Percentiles rank a stretch among this genome's conserved stretches.
Evolutionary conservation across 2,329 filamentous ascomycete species (phyloP).

Genomic region (Colletotrichum theobromicola): DNA sequence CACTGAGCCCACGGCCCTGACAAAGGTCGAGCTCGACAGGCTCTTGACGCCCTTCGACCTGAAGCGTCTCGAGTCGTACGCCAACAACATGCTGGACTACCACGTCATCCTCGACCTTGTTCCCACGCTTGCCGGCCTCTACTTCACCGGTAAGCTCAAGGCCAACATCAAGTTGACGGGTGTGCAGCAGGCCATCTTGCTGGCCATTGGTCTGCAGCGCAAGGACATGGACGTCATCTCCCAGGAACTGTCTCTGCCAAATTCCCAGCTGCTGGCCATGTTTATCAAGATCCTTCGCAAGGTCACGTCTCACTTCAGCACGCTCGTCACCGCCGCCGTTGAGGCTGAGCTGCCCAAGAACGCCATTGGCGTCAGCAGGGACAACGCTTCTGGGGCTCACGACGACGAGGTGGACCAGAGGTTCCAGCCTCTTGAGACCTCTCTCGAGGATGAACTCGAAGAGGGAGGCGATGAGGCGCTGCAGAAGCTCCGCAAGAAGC

Average conservation of each 20-base stretch:
- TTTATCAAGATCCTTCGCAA: constrained; percentile 97
- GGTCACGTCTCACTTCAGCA: constrained; percentile 78
- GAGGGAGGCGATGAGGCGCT: constrained; percentile 82
- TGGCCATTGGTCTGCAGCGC: constrained; percentile 90
- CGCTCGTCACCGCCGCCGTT: constrained; percentile 75
- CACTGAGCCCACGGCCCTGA: constrained; percentile 58
- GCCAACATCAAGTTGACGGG: constrained; percentile 72
- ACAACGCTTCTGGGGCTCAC: constrained; percentile 67
- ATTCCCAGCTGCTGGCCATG: constrained; percentile 88
- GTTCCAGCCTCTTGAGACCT: constrained; percentile 73
- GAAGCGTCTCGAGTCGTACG: constrained; percentile 93
- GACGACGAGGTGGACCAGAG: constrained; percentile 72
- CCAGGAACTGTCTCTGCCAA: constrained; percentile 75
- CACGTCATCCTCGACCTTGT: constrained; percentile 95
- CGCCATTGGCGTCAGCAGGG: constrained; percentile 62
- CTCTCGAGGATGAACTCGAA: constrained; percentile 81
- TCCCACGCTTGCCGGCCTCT: constrained; percentile 80
- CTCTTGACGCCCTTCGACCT: constrained; percentile 90
- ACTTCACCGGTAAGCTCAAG: constrained; percentile 81
- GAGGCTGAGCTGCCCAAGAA: constrained; percentile 69
- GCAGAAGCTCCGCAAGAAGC: constrained; percentile 74
- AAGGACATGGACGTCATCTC: constrained; percentile 85
- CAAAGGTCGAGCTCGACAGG: constrained; percentile 77
- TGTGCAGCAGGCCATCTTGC: constrained; percentile 85
- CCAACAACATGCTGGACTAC: constrained; percentile 97